Percentiles rank a stretch among this genome's conserved stretches.
phyloP scores from a whole-genome alignment of 2,329 filamentous ascomycete species.

The Penicillium sp. region DNA sequence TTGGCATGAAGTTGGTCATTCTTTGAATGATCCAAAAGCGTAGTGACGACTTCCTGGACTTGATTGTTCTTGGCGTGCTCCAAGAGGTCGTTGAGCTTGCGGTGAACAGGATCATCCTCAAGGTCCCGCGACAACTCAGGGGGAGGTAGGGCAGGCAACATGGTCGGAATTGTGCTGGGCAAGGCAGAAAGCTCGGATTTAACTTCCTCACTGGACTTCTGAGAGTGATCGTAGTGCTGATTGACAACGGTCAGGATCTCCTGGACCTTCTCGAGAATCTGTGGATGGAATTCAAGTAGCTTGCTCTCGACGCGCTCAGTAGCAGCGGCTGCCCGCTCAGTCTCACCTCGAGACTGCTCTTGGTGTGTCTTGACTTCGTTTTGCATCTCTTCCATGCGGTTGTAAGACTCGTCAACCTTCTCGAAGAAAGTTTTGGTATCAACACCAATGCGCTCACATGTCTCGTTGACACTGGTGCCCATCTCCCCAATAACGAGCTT shows the following conservation, averaged over 20 bases:
- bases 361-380: slow-evolving; percentile 76
- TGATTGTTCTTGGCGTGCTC: slow-evolving; percentile 49
- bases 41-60: slow-evolving; percentile 61
- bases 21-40: slow-evolving; percentile 50
- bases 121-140: slow-evolving; percentile 52
- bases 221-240: slow-evolving; percentile 86
- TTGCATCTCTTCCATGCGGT: slow-evolving; percentile 72
- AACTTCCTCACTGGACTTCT: slow-evolving; percentile 64
- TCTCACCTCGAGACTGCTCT: slow-evolving; percentile 76
- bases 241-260: slow-evolving; percentile 81
- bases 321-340: slow-evolving; percentile 71
- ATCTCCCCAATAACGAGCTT: slow-evolving; percentile 84
- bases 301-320: slow-evolving; percentile 78
- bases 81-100: slow-evolving; percentile 57
- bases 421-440: slow-evolving; percentile 85
- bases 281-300: slow-evolving; percentile 80
- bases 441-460: slow-evolving; percentile 81
- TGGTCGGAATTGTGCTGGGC: slow-evolving; percentile 55
- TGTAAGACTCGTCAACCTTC: slow-evolving; percentile 76
- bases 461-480: slow-evolving; percentile 75
- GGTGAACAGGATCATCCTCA: slow-evolving; percentile 59
- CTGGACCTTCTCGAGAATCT: slow-evolving; percentile 81
- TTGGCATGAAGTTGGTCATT: slow-evolving; percentile 61
- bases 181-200: slow-evolving; percentile 57
- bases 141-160: slow-evolving; percentile 55